These are phyloP conservation scores for Amanita fuliginea DNA, from an alignment of 768 basidiomycete genomes.

Conservation along the genomic window DNA sequence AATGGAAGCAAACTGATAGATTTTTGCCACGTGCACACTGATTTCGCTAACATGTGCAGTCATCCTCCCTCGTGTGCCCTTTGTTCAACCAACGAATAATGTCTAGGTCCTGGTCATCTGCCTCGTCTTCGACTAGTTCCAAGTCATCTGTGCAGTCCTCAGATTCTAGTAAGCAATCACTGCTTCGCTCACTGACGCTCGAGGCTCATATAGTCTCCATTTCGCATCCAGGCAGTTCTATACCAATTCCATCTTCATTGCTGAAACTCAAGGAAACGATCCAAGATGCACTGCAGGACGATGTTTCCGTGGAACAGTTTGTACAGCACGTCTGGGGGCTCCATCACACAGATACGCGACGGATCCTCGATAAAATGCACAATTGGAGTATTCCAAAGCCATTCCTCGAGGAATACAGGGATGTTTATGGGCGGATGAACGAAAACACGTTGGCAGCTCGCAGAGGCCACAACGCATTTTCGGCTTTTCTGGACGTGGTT, in stretches of 20 bases:
- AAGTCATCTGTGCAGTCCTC: not conserved
- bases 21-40: not conserved
- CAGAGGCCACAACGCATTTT: not conserved
- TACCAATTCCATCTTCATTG: not conserved
- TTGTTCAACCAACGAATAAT: not conserved
- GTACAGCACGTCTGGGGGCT: conserved; percentile 8
- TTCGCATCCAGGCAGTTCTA: not conserved
- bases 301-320: conserved; percentile 6
- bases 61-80: not conserved
- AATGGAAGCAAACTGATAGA: not conserved
- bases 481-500: conserved; percentile 1
- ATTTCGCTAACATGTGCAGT: not conserved
- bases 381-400: not conserved
- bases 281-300: conserved; percentile 2
- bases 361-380: conserved; percentile 1
- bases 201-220: not conserved
- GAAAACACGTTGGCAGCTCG: not conserved
- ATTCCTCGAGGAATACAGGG: conserved; percentile 1
- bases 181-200: not conserved
- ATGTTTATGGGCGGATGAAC: not conserved
- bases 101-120: not conserved
- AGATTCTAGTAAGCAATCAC: not conserved
- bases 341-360: not conserved
- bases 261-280: conserved; percentile 2
- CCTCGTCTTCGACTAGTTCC: not conserved